phyloP scores from a whole-genome alignment of 257 asterid genomes.

The Forsythia viridissima region DNA sequence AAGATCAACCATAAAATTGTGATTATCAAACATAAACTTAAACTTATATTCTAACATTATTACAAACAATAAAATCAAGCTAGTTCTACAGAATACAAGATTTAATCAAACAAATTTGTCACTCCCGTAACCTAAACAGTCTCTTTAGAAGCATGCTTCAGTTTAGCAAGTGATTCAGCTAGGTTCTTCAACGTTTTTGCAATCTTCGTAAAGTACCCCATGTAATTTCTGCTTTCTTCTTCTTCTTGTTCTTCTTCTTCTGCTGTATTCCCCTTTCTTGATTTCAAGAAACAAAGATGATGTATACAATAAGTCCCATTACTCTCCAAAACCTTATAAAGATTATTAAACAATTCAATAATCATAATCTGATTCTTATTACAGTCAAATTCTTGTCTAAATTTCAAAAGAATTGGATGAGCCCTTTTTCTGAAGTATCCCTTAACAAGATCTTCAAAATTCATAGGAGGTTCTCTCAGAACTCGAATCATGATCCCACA shows the following conservation, averaged over 20 bases:
- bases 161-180: not conserved
- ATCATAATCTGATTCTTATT: not conserved
- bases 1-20: not conserved
- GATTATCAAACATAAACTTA: too few relatives aligned
- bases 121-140: not conserved
- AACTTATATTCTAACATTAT: not conserved
- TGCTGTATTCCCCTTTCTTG: not conserved
- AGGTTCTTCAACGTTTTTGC: not conserved
- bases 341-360: conserved; percentile 25
- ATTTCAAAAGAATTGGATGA: conserved; percentile 32
- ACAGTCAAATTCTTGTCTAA: conserved; percentile 25
- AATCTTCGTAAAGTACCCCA: not conserved
- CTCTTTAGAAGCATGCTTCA: not conserved
- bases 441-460: conserved; percentile 32
- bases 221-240: too few relatives aligned
- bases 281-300: conserved; percentile 26
- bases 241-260: not conserved
- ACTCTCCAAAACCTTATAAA: conserved; percentile 29
- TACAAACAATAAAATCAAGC: too few relatives aligned
- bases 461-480: conserved; percentile 25
- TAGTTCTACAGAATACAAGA: not conserved
- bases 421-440: conserved; percentile 44
- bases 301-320: conserved; percentile 43
- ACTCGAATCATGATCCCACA: conserved; percentile 30
- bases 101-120: not conserved